These are phyloP conservation scores for Ilyonectria robusta DNA, from an alignment of 2,329 filamentous ascomycete species.

Conservation along the genomic window DNA sequence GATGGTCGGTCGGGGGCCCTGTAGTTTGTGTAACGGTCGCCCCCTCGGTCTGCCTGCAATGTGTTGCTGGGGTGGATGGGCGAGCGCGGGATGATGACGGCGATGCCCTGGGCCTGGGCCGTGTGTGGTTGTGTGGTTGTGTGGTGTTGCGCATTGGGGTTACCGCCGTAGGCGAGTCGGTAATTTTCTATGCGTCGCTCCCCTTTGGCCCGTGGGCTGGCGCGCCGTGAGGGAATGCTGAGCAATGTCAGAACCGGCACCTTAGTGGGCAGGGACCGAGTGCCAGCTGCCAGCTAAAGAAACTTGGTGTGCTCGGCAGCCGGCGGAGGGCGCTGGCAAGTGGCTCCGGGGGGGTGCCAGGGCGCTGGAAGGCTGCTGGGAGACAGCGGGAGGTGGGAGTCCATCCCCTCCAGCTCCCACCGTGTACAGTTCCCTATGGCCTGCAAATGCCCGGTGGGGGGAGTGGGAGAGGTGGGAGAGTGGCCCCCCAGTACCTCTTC, in stretches of 20 bases:
- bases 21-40: slow-evolving; percentile 24
- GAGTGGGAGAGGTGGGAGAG: too few species aligned
- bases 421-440: too few species aligned
- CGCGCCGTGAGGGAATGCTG: background rate
- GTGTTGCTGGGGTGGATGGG: slow-evolving; percentile 23
- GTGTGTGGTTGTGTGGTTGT: background rate
- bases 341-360: slow-evolving; percentile 4
- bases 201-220: slow-evolving; percentile 1
- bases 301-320: slow-evolving; percentile 20
- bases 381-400: background rate
- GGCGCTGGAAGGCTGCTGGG: slow-evolving; percentile 7
- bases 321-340: slow-evolving; percentile 14
- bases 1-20: slow-evolving; percentile 26
- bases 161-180: slow-evolving; percentile 30
- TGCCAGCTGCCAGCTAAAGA: background rate
- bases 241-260: slow-evolving; percentile 20
- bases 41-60: slow-evolving; percentile 19
- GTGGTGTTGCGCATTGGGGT: slow-evolving; percentile 11
- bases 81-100: slow-evolving; percentile 31
- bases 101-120: slow-evolving; percentile 19
- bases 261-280: slow-evolving; percentile 20
- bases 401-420: too few species aligned
- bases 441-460: too few species aligned
- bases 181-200: slow-evolving; percentile 3
- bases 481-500: too few species aligned